phyloP scores from a whole-genome alignment of 495 filamentous ascomycete species.

The Aspergillus affinis region DNA sequence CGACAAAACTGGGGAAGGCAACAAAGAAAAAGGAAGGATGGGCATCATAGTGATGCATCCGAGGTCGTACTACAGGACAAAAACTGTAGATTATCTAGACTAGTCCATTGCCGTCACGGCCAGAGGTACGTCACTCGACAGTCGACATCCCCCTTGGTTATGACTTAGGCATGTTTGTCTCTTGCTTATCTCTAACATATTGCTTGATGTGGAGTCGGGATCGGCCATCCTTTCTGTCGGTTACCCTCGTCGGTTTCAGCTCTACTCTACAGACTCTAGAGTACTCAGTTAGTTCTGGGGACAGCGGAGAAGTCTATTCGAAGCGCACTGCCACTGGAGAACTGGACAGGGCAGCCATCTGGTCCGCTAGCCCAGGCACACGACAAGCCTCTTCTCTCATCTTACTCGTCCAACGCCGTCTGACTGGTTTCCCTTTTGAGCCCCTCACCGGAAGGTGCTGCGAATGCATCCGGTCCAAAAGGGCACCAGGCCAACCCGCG shows the following conservation, averaged over 20 bases:
- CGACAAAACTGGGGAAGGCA: slow-evolving; percentile 11
- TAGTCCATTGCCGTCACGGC: too few species aligned
- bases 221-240: not conserved
- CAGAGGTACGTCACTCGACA: not conserved
- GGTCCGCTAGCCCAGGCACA: slow-evolving; percentile 17
- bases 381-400: slow-evolving; percentile 3
- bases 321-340: too few species aligned
- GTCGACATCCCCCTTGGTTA: not conserved
- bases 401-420: not conserved
- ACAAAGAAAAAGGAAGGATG: not conserved
- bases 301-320: not conserved
- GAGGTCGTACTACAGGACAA: not conserved
- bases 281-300: not conserved
- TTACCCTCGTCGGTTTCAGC: not conserved
- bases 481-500: slow-evolving; percentile 8
- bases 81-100: not conserved
- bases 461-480: slow-evolving; percentile 15
- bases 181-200: not conserved
- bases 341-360: not conserved
- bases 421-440: slow-evolving; percentile 8
- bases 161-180: not conserved
- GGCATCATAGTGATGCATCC: slow-evolving; percentile 1
- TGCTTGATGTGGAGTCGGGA: slow-evolving; percentile 2
- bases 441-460: slow-evolving; percentile 7
- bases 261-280: not conserved